phyloP scores from a whole-genome alignment of 225 moss, liverwort and hornwort species.

The Bryum argenteum region DNA sequence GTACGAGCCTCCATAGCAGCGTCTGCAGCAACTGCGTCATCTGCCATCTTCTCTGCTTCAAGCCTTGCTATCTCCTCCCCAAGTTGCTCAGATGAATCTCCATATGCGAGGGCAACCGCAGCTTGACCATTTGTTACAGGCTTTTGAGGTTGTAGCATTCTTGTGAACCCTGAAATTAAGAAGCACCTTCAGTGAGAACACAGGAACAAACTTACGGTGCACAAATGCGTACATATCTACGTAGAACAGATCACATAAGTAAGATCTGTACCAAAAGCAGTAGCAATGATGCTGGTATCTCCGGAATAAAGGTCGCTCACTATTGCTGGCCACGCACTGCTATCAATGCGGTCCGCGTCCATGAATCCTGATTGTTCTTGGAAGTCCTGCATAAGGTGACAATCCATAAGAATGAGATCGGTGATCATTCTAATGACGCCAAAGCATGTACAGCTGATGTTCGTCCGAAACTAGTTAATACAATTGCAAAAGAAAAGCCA shows the following conservation, averaged over 20 bases:
- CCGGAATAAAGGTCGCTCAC: constrained; percentile 59
- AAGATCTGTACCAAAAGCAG: constrained; percentile 56
- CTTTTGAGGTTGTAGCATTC: constrained; percentile 90
- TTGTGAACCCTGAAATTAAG: constrained; percentile 62
- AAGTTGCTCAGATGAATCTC: constrained; percentile 81
- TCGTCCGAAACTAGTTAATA: constrained; percentile 3
- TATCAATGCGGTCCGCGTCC: constrained; percentile 63
- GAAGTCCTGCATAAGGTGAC: constrained; percentile 56
- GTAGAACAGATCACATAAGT: not conserved
- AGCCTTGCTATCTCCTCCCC: constrained; percentile 87
- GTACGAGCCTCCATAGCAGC: constrained; percentile 79
- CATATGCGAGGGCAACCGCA: constrained; percentile 86
- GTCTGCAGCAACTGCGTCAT: constrained; percentile 90
- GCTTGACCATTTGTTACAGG: constrained; percentile 88
- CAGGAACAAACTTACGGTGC: constrained; percentile 10
- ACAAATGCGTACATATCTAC: constrained; percentile 15
- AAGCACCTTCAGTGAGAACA: constrained; percentile 4
- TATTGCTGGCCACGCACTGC: constrained; percentile 56
- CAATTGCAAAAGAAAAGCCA: constrained; percentile 12
- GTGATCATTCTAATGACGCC: not conserved
- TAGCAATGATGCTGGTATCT: constrained; percentile 59
- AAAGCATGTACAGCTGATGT: not conserved
- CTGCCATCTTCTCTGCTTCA: constrained; percentile 92
- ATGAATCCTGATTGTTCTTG: constrained; percentile 78
- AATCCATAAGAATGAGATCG: constrained; percentile 17